phyloP scores from a whole-genome alignment of 2,329 filamentous ascomycete genomes.

The Cucurbitaria berberidis region DNA sequence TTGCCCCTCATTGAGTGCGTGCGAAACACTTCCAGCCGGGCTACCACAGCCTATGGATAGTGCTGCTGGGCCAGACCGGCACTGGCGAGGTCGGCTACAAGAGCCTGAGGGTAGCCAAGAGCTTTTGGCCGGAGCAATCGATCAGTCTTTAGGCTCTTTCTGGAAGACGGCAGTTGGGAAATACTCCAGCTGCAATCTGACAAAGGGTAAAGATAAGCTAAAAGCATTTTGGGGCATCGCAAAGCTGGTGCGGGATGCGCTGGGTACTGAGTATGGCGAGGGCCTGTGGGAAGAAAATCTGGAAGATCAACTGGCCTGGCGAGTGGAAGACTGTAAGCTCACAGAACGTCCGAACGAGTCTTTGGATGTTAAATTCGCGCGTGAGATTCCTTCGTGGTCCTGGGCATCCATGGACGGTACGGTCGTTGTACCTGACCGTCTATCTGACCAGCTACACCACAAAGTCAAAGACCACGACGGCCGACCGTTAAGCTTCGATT shows the following conservation, averaged over 20 bases:
- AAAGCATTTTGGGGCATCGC: constrained; percentile 40
- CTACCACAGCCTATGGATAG: constrained; percentile 27
- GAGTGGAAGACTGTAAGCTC: constrained; percentile 18
- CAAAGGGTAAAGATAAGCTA: constrained; percentile 26
- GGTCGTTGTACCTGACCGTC: constrained; percentile 20
- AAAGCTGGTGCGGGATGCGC: constrained; percentile 30
- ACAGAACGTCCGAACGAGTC: constrained; percentile 17
- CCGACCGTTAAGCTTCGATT: constrained; percentile 13
- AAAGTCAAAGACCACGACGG: constrained; percentile 23
- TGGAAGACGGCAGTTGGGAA: constrained; percentile 31
- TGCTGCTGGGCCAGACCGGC: constrained; percentile 22
- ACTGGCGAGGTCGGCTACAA: constrained; percentile 35
- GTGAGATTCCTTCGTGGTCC: constrained; percentile 29
- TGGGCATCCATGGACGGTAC: constrained; percentile 30
- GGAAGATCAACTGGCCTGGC: constrained; percentile 36
- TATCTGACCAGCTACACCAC: constrained; percentile 15
- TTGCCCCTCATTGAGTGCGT: constrained; percentile 28
- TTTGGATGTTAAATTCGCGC: not conserved
- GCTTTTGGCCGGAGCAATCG: constrained; percentile 22
- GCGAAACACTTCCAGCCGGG: constrained; percentile 31
- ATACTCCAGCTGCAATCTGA: constrained; percentile 32
- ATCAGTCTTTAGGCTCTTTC: constrained; percentile 26
- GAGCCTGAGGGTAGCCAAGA: constrained; percentile 6
- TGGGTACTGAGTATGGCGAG: constrained; percentile 24
- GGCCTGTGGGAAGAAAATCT: constrained; percentile 33